Evolutionary conservation across 176 grass and related monocot genomes (phyloP), one percentile per base, ranked within the genome.

Genomic region (Oryza punctata): DNA sequence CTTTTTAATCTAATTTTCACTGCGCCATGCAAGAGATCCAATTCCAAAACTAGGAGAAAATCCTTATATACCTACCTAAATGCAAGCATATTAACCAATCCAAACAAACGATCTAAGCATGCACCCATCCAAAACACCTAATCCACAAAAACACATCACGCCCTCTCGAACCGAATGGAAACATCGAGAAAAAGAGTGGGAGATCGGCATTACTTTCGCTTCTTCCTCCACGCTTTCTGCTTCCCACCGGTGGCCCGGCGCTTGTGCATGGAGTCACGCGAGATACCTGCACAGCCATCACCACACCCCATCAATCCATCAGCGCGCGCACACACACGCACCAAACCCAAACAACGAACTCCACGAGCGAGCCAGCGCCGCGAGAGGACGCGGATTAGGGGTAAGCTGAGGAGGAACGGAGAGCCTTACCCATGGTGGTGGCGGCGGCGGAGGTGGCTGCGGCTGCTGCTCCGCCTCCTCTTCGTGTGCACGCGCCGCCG

Each of bases 201-300:
- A 14, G 18, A 57, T 24, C 0, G 49, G 19, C n/a, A 45, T 89
- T 79, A 89, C 87, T 89, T 89, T 63, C 87, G 63, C 76, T 89
- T 89, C 81, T 89, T 89, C 15, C 87, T 27, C 87, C 87, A 89
- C 0, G 87, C 78, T 60, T 86, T 90, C 73, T 82, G 72, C 88
- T 90, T 90, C 14, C 88, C 88, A n/a, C 88, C 88, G 33, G 88
- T 90, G 41, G 88, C 88, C 25, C 88, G 88, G 57, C 88, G 88
- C 83, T 90, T 90, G 88, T 90, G 88, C 88, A 90, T 90, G 50
- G 88, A 90, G 54, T 90, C 88, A 78, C 88, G 88, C 24, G 88
- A 90, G 83, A 90, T 90, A 90, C 88, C 88, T 90, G 88, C 78
- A 37, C 12, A 65, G 1, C 52, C 52, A 57, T 57, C 6, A 47